Conservation (phyloP, 805 yeast species). For the Lachancea kluyveri region DNA sequence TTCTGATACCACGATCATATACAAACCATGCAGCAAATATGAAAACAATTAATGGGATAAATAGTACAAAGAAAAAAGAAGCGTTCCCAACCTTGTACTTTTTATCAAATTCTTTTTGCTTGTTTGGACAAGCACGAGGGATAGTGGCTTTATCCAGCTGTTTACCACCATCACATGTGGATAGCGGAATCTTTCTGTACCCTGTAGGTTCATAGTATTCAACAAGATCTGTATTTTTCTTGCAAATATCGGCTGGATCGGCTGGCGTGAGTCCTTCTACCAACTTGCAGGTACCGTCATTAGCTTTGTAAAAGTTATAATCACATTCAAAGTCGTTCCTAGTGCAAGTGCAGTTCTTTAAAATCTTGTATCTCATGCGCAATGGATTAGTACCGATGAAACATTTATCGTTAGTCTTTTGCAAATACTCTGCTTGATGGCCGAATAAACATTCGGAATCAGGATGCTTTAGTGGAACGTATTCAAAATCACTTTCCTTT, state of each 20-base stretch:
- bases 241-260: conserved; percentile 58
- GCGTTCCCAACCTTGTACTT: conserved; percentile 51
- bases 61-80: conserved; percentile 45
- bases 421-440: conserved; percentile 53
- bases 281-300: conserved; percentile 80
- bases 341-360: conserved; percentile 74
- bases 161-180: conserved; percentile 81
- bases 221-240: conserved; percentile 42
- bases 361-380: conserved; percentile 46
- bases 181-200: conserved; percentile 76
- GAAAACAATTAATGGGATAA: conserved; percentile 49
- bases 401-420: conserved; percentile 48
- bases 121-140: conserved; percentile 84
- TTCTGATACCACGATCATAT: conserved; percentile 72
- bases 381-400: conserved; percentile 68
- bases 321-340: conserved; percentile 93
- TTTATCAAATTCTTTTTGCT: conserved; percentile 51
- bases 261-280: conserved; percentile 68
- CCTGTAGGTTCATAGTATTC: conserved; percentile 90
- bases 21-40: conserved; percentile 60
- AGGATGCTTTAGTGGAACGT: conserved; percentile 58
- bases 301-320: conserved; percentile 63
- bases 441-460: conserved; percentile 61
- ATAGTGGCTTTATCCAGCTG: conserved; percentile 54
- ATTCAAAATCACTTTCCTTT: conserved; percentile 52